Conservation (phyloP, 2,329 filamentous ascomycete species). For the Pezicula rhizophila region DNA sequence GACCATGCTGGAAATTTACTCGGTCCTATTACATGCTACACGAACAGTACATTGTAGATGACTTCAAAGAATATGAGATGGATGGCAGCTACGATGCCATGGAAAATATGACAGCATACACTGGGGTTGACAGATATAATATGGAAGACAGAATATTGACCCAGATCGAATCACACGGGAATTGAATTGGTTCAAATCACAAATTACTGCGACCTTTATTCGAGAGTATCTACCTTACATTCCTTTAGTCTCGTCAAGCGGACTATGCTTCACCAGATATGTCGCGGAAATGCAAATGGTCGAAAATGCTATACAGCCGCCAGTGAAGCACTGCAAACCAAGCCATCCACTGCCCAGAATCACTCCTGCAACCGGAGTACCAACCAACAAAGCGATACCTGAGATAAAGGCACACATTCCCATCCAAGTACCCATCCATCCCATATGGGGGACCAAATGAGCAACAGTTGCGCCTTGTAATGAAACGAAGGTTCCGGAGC, state of each 20-base stretch:
- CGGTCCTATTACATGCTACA: no score
- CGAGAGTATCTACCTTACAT: background rate
- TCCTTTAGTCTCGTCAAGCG: background rate
- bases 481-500: conserved; percentile 41
- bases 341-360: background rate
- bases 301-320: background rate
- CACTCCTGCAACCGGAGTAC: conserved; percentile 5
- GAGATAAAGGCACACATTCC: conserved; percentile 2
- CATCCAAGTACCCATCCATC: conserved; percentile 3
- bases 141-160: no score
- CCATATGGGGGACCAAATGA: conserved; percentile 1
- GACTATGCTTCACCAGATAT: background rate
- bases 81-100: no score
- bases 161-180: no score
- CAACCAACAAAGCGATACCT: background rate
- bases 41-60: no score
- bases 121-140: no score
- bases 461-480: background rate
- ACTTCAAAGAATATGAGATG: no score
- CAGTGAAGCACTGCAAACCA: background rate
- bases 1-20: no score
- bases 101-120: no score
- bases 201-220: no score
- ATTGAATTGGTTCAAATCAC: no score
- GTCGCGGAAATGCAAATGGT: background rate